Evolutionary conservation across 306 rosid genomes (phyloP).

Genomic region (Astragalus membranaceus): DNA sequence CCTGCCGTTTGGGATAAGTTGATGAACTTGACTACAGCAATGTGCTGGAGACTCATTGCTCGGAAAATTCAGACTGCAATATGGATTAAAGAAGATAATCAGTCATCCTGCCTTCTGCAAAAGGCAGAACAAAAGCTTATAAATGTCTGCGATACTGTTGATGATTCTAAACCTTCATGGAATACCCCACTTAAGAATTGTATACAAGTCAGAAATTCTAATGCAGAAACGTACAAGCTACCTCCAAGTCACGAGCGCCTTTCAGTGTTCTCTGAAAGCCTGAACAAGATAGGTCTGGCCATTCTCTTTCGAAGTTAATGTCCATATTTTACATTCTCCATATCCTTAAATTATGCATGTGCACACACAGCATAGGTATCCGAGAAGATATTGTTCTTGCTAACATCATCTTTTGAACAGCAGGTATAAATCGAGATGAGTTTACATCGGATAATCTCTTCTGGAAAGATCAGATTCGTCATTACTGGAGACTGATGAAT

Average conservation of each 20-base stretch:
- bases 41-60: constrained; percentile 96
- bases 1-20: constrained; percentile 80
- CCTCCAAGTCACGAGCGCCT: constrained; percentile 59
- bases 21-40: constrained; percentile 72
- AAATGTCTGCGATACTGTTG: constrained; percentile 57
- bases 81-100: constrained; percentile 73
- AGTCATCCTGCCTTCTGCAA: constrained; percentile 50
- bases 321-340: constrained; percentile 3
- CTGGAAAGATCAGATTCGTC: constrained; percentile 70
- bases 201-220: constrained; percentile 38
- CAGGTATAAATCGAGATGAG: constrained; percentile 63
- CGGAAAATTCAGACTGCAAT: constrained; percentile 85
- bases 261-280: constrained; percentile 56
- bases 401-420: constrained; percentile 8
- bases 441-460: constrained; percentile 48
- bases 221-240: constrained; percentile 40
- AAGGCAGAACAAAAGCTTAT: constrained; percentile 50
- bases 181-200: constrained; percentile 63
- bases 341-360: too few species aligned
- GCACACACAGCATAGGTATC: too few species aligned
- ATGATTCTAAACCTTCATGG: constrained; percentile 70
- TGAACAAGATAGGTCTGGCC: constrained; percentile 60
- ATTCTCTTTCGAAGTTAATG: constrained; percentile 18
- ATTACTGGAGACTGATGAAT: constrained; percentile 74
- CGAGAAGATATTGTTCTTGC: too few species aligned